Base-by-base conservation (phyloP, 208 protist genomes). In the Tetramitus jugosus region DNA sequence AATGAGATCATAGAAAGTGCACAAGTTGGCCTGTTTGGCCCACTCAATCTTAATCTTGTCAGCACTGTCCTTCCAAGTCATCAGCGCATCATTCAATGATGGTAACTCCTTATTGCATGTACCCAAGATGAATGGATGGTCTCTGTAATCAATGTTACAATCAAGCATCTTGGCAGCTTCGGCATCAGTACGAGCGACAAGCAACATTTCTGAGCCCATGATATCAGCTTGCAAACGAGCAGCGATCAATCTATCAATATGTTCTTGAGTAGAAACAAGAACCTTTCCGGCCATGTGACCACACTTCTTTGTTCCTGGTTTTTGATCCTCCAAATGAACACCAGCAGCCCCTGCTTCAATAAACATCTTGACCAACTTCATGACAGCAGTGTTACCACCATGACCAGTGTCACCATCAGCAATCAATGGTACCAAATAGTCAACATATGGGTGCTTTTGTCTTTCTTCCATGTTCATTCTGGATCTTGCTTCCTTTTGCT, bases 371-470 rank as follows among this genome's bases (percentile, higher is more conserved):
- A 85, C 89, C 3, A 93, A 67, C 79, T 92, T 91, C 84, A 92
- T 92, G 35, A 90, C 81, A 35, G 88, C 88, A 0, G 88, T 87
- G 39, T 87, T 75, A 33, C 90, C 90, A 79, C 90, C 90, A 81
- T 91, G 88, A 65, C 90, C 90, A 31, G 90, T 92, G 83, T 93
- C 90, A 60, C 84, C 90, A 81, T 93, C 90, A 35, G 90, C 90
- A 74, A 93, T 88, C 81, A 93, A 92, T 7, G 90, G 90, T 20
- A 78, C 75, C 42, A 91, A 42, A 76, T 84, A 86, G 81, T 92
- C 89, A 68, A 79, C 39, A n/a, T 35, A 23, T 20, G 83, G 79
- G 56, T 80, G 88, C 31, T 26, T 60, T 39, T 72, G 37, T 7
- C 84, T 23, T 79, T 89, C 49, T 43, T 87, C 85, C 17, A 43